Evolutionary conservation across 1,284 basidiomycete species (phyloP).

Genomic region (Anthracocystis walkeri): DNA sequence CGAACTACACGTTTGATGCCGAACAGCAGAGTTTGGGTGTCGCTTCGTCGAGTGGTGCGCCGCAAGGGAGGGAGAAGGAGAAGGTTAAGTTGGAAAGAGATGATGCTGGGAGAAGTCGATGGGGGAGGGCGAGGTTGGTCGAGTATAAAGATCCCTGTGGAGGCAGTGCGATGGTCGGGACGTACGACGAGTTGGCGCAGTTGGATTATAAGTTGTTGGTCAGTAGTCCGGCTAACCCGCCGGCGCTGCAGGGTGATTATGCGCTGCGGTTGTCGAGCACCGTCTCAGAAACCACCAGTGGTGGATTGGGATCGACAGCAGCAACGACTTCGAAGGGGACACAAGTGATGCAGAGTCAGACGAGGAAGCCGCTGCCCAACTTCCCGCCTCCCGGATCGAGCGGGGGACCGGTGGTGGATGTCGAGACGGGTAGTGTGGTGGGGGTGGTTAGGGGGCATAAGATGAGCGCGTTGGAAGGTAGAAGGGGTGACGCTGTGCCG

Average conservation of each 20-base stretch:
- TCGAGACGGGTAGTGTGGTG: slow-evolving; percentile 77
- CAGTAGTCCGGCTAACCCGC: slow-evolving; percentile 51
- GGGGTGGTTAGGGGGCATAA: slow-evolving; percentile 78
- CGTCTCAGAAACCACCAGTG: slow-evolving; percentile 11
- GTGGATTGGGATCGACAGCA: background rate
- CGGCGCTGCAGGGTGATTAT: slow-evolving; percentile 43
- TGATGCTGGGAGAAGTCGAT: slow-evolving; percentile 55
- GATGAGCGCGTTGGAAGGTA: slow-evolving; percentile 74
- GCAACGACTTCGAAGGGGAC: background rate
- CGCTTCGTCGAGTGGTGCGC: slow-evolving; percentile 11
- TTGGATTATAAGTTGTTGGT: slow-evolving; percentile 69
- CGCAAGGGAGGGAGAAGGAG: slow-evolving; percentile 44
- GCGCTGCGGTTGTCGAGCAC: slow-evolving; percentile 35
- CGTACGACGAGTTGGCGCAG: slow-evolving; percentile 77
- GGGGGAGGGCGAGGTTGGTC: slow-evolving; percentile 62
- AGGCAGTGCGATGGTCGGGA: slow-evolving; percentile 71
- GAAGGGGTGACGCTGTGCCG: slow-evolving; percentile 78
- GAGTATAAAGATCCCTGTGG: slow-evolving; percentile 66
- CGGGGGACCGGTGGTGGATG: slow-evolving; percentile 79
- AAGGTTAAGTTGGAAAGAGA: slow-evolving; percentile 51
- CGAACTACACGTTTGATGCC: slow-evolving; percentile 40
- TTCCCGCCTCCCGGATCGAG: slow-evolving; percentile 78
- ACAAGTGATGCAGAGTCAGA: slow-evolving; percentile 19
- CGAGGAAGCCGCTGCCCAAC: slow-evolving; percentile 48
- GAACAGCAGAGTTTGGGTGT: slow-evolving; percentile 20